phyloP scores from a whole-genome alignment of 1,284 basidiomycete species.

The Schizophyllum amplum region DNA sequence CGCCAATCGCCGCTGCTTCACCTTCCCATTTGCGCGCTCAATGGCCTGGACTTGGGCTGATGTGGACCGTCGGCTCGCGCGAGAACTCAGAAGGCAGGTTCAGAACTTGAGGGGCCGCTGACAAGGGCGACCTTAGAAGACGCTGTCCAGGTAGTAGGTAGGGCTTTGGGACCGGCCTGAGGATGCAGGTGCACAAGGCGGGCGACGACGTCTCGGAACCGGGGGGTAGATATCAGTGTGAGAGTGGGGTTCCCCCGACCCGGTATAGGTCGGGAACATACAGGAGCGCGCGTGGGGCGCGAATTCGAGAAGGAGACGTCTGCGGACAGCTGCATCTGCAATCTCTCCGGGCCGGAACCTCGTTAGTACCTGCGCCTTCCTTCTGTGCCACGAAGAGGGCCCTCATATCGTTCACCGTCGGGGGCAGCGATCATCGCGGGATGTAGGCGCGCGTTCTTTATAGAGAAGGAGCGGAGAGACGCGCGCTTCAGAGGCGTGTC shows the following conservation, averaged over 20 bases:
- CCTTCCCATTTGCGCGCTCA: not conserved
- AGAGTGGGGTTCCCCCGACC: not conserved
- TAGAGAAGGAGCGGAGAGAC: not conserved
- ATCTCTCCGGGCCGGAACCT: not conserved
- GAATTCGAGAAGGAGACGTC: not conserved
- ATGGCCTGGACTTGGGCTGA: not conserved
- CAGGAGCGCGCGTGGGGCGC: too few species aligned
- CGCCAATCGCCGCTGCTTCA: not conserved
- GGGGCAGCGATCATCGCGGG: not conserved
- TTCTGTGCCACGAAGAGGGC: not conserved
- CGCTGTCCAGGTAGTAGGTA: too few species aligned
- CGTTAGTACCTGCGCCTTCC: too few species aligned
- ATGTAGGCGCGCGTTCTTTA: not conserved
- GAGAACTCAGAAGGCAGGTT: too few species aligned
- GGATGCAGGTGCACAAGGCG: too few species aligned
- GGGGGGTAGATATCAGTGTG: not conserved
- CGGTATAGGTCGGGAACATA: not conserved
- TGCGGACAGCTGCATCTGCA: not conserved
- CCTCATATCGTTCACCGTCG: not conserved
- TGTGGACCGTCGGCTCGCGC: too few species aligned
- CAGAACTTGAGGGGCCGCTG: too few species aligned
- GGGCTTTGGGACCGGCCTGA: too few species aligned
- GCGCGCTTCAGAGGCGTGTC: not conserved
- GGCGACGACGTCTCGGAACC: not conserved
- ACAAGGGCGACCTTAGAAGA: too few species aligned